Percentiles rank a stretch among this genome's conserved stretches.
phyloP scores from a whole-genome alignment of 306 rosid genomes.

The Dalbergia cultrata region DNA sequence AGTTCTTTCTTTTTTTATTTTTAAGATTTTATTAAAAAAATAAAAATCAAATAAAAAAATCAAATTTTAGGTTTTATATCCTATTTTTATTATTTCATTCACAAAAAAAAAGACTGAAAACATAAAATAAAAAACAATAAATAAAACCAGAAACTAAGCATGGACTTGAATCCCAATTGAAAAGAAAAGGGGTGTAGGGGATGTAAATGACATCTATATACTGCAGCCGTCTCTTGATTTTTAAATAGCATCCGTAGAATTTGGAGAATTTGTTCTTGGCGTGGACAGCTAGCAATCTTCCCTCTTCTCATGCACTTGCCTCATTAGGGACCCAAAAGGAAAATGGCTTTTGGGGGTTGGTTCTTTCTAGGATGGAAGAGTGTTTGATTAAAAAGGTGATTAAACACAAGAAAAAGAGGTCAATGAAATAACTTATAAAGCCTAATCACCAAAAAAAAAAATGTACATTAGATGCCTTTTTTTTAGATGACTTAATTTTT shows the following conservation, averaged over 20 bases:
- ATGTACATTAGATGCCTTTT: too few species aligned
- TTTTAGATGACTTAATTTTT: neutral
- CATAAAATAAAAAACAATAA: too few species aligned
- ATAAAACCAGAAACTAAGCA: neutral
- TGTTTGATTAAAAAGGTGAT: neutral
- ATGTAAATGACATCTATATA: neutral
- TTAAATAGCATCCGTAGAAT: slow-evolving; percentile 51
- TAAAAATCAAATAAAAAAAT: too few species aligned
- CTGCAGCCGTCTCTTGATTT: slow-evolving; percentile 6
- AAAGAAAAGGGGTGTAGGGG: neutral
- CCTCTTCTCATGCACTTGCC: slow-evolving; percentile 23
- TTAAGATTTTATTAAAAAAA: too few species aligned
- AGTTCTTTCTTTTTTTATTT: too few species aligned
- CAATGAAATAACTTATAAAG: neutral
- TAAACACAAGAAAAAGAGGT: neutral
- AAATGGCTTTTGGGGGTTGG: slow-evolving; percentile 1
- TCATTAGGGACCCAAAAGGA: slow-evolving; percentile 35
- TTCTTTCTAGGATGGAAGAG: slow-evolving; percentile 22
- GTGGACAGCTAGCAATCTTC: too few species aligned
- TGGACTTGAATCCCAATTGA: neutral
- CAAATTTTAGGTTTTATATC: too few species aligned
- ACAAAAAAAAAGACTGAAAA: too few species aligned
- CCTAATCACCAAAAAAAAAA: neutral
- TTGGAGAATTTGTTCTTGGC: slow-evolving; percentile 58
- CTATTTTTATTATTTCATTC: too few species aligned